Conservation (phyloP, 345 rosid genomes). For the Litchi chinensis region DNA sequence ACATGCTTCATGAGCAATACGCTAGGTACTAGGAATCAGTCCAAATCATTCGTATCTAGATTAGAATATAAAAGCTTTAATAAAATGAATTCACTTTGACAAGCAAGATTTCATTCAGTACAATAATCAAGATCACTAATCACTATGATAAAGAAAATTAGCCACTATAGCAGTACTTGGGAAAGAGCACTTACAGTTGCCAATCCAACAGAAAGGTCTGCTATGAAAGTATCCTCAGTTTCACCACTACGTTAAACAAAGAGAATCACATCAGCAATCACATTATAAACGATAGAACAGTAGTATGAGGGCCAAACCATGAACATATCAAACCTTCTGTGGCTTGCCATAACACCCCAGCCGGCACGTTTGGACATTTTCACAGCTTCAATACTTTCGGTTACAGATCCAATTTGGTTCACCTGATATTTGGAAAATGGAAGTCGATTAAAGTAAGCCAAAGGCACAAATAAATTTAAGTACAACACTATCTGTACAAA, state of each 20-base stretch:
- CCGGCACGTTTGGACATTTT: constrained; percentile 56
- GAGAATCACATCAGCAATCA: not conserved
- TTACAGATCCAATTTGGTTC: constrained; percentile 59
- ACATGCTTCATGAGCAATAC: not conserved
- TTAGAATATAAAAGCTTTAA: not conserved
- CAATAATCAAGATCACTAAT: not conserved
- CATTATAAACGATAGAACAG: not conserved
- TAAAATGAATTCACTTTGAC: not conserved
- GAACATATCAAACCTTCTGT: constrained; percentile 33
- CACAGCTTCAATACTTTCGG: no score
- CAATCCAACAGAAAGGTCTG: constrained; percentile 60
- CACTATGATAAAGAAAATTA: not conserved
- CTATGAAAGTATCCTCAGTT: constrained; percentile 63
- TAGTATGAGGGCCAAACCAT: not conserved
- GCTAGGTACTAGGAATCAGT: not conserved
- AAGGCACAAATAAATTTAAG: not conserved
- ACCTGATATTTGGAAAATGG: constrained; percentile 33
- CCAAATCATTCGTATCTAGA: not conserved
- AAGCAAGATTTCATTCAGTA: not conserved
- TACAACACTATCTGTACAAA: not conserved
- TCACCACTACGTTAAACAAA: constrained; percentile 44
- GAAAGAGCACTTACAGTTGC: constrained; percentile 44
- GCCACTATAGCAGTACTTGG: not conserved
- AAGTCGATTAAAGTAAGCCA: not conserved
- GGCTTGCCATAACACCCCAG: constrained; percentile 66